Base-by-base conservation (phyloP, 768 basidiomycete species). In the Termitomyces eurrhizus region DNA sequence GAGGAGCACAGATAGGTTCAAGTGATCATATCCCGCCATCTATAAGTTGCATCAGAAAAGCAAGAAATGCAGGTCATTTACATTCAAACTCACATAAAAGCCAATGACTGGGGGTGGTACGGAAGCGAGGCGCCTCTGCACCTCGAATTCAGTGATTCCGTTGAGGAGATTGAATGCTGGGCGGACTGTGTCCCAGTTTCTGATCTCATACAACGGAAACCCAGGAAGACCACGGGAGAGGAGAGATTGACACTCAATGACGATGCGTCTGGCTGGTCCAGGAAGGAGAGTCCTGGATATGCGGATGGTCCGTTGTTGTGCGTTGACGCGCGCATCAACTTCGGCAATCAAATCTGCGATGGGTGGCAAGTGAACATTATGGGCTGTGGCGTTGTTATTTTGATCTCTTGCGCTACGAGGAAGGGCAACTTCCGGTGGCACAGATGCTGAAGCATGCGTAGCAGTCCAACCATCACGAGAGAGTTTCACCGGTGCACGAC, bases 21-120 rank as follows among this genome's bases (percentile, higher is more conserved):
- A 48, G 32, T 61, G 60, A 39, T 48, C n/a, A 52, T 61, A 57
- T 46, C 56, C 60, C 7, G 13, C 14, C 6, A 53, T 37, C 56
- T 52, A 14, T 18, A 44, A 33, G 7, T 35, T 8, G 29, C 26
- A 35, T 54, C 18, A 35, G 45, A n/a, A 41, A n/a, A 18, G 2
- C 18, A 41, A 13, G 7, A 39, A 53, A 24, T 18, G 4, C 9
- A 29, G 16, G 5, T 39, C 7, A 26, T 24, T 39, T 16, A 18
- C 14, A 29, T 39, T 39, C 2, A 26, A 4, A 53, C 52, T 1
- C 52, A 53, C 58, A 14, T 52, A 42, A 48, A 45, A 48, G 3
- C 42, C 52, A 49, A 59, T 39, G 12, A 54, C 12, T 2, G 32
- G 52, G 12, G 44, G 21, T 0, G 48, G 29, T 9, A 37, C 35